A percentile compares a stretch with the other conserved stretches of the same genome.
phyloP scores from a whole-genome alignment of 768 basidiomycete species.

The Psilocybe sp. region DNA sequence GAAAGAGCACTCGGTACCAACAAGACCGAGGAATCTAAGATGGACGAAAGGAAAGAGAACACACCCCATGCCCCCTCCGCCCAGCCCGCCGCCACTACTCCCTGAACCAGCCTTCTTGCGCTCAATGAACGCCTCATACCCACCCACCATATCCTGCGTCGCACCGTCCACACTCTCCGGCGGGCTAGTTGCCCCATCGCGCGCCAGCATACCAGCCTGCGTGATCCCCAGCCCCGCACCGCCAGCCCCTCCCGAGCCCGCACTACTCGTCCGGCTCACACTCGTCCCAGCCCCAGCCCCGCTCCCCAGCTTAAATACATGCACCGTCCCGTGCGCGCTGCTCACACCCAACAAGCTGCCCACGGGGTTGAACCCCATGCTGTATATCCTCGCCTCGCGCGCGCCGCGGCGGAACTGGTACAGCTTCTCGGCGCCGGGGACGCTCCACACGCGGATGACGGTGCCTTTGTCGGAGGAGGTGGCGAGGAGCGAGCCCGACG shows the following conservation, averaged over 20 bases:
- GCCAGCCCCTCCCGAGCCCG: slow-evolving; percentile 19
- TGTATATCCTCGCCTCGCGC: slow-evolving; percentile 81
- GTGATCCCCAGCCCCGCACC: not conserved
- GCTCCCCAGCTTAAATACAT: slow-evolving; percentile 84
- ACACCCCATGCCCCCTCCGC: too few species aligned
- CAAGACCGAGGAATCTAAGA: too few species aligned
- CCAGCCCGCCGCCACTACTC: too few species aligned
- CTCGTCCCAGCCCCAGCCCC: slow-evolving; percentile 5
- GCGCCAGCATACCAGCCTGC: too few species aligned
- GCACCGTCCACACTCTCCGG: slow-evolving; percentile 67
- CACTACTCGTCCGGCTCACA: slow-evolving; percentile 7
- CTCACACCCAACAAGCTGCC: slow-evolving; percentile 86
- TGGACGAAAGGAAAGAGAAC: too few species aligned
- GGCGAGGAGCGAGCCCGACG: slow-evolving; percentile 84
- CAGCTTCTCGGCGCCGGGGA: slow-evolving; percentile 89
- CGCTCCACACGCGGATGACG: slow-evolving; percentile 90
- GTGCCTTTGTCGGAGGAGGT: slow-evolving; percentile 95
- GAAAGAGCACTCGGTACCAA: too few species aligned
- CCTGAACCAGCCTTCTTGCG: slow-evolving; percentile 47
- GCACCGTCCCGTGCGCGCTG: slow-evolving; percentile 92
- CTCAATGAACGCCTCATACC: slow-evolving; percentile 85
- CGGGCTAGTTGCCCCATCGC: slow-evolving; percentile 43
- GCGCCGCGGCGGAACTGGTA: slow-evolving; percentile 95
- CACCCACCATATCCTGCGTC: slow-evolving; percentile 61
- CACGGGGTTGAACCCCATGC: slow-evolving; percentile 77